phyloP scores from a whole-genome alignment of 2,329 filamentous ascomycete species.

The Apiospora sp. region DNA sequence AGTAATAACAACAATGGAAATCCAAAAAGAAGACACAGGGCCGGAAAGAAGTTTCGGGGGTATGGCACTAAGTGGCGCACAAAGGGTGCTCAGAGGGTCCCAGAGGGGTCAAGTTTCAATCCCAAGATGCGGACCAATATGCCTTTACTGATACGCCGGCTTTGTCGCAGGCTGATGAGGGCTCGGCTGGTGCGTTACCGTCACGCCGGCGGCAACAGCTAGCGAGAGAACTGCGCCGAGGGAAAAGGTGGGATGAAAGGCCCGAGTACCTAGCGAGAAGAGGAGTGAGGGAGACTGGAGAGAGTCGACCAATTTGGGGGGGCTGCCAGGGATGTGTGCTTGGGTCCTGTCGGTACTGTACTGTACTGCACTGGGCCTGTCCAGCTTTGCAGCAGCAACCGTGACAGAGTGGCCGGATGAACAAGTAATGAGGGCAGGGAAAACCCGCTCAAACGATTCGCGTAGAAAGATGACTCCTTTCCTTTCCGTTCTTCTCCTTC shows the following conservation, averaged over 20 bases:
- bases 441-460: constrained; percentile 6
- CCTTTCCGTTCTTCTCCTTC: not conserved
- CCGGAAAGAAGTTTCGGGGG: constrained; percentile 20
- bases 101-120: constrained; percentile 15
- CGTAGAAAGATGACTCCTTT: not conserved
- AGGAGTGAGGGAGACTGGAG: not conserved
- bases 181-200: constrained; percentile 22
- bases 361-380: not conserved
- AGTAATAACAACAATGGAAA: constrained; percentile 16
- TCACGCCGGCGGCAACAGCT: constrained; percentile 14
- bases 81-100: constrained; percentile 16
- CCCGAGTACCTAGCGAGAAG: constrained; percentile 24
- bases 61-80: constrained; percentile 8
- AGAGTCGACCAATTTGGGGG: constrained; percentile 6
- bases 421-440: not conserved
- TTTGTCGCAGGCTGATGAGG: constrained; percentile 25
- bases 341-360: constrained; percentile 6
- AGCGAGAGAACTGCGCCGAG: constrained; percentile 17
- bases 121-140: constrained; percentile 21
- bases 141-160: constrained; percentile 24
- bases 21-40: constrained; percentile 14
- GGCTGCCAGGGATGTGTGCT: constrained; percentile 16
- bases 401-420: not conserved
- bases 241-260: constrained; percentile 24
- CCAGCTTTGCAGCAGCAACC: constrained; percentile 18